phyloP scores from a whole-genome alignment of 192 early-diverging fungal genomes.

The Coemansia asiatica region DNA sequence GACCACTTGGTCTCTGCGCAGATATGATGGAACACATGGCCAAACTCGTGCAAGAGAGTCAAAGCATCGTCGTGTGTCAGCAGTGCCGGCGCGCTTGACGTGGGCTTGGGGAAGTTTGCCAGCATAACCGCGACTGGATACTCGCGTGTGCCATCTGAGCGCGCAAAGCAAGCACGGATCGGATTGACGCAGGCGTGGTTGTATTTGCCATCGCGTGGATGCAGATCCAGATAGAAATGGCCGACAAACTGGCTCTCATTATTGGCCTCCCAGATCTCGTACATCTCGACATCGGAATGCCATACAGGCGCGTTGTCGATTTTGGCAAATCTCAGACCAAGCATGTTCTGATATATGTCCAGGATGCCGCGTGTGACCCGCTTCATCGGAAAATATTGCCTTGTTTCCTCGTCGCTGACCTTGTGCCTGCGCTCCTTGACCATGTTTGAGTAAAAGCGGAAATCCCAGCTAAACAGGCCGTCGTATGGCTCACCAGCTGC shows the following conservation, averaged over 20 bases:
- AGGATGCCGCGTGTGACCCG: constrained; percentile 67
- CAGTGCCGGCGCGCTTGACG: constrained; percentile 61
- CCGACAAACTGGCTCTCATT: constrained; percentile 56
- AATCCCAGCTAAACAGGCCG: constrained; percentile 72
- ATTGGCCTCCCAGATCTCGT: constrained; percentile 65
- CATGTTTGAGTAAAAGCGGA: constrained; percentile 69
- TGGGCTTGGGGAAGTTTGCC: constrained; percentile 59
- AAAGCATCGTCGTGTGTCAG: constrained; percentile 74
- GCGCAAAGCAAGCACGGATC: constrained; percentile 60
- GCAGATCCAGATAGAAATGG: constrained; percentile 67
- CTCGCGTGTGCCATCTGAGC: constrained; percentile 45
- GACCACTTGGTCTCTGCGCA: constrained; percentile 65
- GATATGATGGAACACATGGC: constrained; percentile 57
- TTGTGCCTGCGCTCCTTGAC: constrained; percentile 68
- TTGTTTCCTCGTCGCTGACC: constrained; percentile 72
- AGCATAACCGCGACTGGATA: constrained; percentile 65
- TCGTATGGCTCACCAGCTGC: constrained; percentile 55
- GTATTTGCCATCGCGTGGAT: constrained; percentile 64
- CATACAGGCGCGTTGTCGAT: constrained; percentile 61
- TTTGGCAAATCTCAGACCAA: constrained; percentile 67
- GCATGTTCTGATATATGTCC: constrained; percentile 69
- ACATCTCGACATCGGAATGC: constrained; percentile 76
- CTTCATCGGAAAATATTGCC: constrained; percentile 72
- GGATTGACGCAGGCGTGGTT: constrained; percentile 69
- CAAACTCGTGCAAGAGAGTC: constrained; percentile 81